Percentiles rank a stretch among this genome's conserved stretches.
phyloP scores from a whole-genome alignment of 257 asterid species.

The Haberlea rhodopensis region DNA sequence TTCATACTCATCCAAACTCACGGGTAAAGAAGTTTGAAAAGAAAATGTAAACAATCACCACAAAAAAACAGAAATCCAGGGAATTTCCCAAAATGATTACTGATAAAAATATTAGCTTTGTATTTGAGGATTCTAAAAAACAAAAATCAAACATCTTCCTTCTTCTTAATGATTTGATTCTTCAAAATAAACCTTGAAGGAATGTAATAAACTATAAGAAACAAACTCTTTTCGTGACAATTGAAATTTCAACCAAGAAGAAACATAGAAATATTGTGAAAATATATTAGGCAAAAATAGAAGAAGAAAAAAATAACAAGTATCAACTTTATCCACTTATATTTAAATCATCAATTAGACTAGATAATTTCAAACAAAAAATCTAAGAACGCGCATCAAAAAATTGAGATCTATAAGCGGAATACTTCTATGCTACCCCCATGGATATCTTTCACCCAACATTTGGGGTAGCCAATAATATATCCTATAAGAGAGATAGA shows the following conservation, averaged over 20 bases:
- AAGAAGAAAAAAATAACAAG: background rate
- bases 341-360: background rate
- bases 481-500: conserved; percentile 1
- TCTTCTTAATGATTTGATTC: no score
- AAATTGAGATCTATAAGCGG: background rate
- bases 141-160: background rate
- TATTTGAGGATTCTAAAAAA: no score
- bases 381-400: background rate
- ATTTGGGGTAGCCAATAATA: no score
- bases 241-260: background rate
- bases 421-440: no score
- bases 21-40: background rate
- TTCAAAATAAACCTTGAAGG: background rate
- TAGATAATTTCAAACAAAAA: background rate
- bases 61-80: no score
- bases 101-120: no score
- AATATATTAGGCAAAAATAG: background rate
- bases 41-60: no score
- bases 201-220: no score
- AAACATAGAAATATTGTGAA: background rate
- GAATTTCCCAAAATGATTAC: no score
- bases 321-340: background rate
- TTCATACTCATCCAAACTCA: background rate
- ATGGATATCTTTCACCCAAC: no score
- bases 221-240: background rate